A percentile compares a stretch with the other conserved stretches of the same genome.
phyloP scores from a whole-genome alignment of 805 yeast species.

The Yueomyces sinensis region DNA sequence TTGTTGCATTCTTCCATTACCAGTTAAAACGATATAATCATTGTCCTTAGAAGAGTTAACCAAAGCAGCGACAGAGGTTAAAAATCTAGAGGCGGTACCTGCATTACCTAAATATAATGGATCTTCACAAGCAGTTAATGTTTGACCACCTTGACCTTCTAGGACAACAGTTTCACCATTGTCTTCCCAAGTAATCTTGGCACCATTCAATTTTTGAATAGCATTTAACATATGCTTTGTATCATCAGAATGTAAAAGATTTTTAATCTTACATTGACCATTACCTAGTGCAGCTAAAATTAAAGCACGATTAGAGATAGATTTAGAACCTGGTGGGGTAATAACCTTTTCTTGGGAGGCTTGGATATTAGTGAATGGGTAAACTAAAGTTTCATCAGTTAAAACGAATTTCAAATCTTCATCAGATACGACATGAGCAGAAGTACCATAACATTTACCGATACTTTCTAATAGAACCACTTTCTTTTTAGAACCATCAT shows the following conservation, averaged over 20 bases:
- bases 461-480: conserved; percentile 73
- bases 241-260: conserved; percentile 89
- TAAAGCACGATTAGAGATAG: conserved; percentile 90
- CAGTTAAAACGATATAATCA: conserved; percentile 58
- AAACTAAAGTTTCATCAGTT: conserved; percentile 68
- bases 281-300: conserved; percentile 83
- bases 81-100: conserved; percentile 93
- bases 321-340: conserved; percentile 92
- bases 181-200: conserved; percentile 69
- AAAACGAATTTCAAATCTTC: conserved; percentile 69
- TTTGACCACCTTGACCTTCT: conserved; percentile 71
- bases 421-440: conserved; percentile 76
- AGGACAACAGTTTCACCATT: conserved; percentile 83
- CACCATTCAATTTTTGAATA: conserved; percentile 65
- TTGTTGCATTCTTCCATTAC: conserved; percentile 94
- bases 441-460: conserved; percentile 79
- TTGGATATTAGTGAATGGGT: conserved; percentile 32
- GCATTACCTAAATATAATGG: conserved; percentile 90
- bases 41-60: conserved; percentile 36
- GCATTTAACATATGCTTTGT: conserved; percentile 92
- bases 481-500: conserved; percentile 83
- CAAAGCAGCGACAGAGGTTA: conserved; percentile 84
- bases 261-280: conserved; percentile 73
- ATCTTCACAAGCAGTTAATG: conserved; percentile 45
- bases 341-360: conserved; percentile 28